A percentile compares a stretch with the other conserved stretches of the same genome.
These are phyloP conservation scores for Saturnispora sekii DNA, from an alignment of 805 yeast genomes.

Conservation along the genomic window DNA sequence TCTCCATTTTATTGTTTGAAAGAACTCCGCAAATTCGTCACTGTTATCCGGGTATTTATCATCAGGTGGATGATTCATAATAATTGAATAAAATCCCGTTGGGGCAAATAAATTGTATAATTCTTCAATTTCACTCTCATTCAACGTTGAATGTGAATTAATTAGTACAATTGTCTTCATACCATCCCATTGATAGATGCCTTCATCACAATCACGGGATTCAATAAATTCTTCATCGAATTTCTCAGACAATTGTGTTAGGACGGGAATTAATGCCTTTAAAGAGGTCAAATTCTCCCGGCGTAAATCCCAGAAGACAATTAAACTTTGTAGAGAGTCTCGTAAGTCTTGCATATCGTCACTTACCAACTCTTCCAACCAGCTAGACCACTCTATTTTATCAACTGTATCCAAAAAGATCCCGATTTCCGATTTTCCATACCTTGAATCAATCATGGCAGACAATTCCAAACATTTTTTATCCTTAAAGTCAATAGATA, in stretches of 20 bases:
- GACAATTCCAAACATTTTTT: not conserved
- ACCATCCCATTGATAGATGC: constrained; percentile 6
- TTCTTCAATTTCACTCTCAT: not conserved
- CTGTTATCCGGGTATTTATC: not conserved
- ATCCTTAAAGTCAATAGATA: not conserved
- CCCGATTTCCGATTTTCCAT: constrained; percentile 21
- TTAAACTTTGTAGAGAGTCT: constrained; percentile 28
- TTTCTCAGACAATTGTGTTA: not conserved
- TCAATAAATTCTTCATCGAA: constrained; percentile 5
- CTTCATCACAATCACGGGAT: not conserved
- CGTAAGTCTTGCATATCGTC: constrained; percentile 36
- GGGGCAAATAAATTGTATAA: not conserved
- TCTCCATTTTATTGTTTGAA: constrained; percentile 2
- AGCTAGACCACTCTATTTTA: constrained; percentile 25
- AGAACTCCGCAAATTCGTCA: not conserved
- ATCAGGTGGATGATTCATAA: not conserved
- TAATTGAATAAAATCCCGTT: not conserved
- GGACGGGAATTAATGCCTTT: not conserved
- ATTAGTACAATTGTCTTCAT: not conserved
- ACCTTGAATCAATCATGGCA: constrained; percentile 15
- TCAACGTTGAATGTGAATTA: not conserved
- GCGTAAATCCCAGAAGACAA: not conserved
- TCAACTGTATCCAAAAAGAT: constrained; percentile 24
- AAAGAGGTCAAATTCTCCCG: not conserved
- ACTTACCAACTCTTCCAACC: constrained; percentile 32